phyloP scores from a whole-genome alignment of 2,329 filamentous ascomycete species.

The Sporothrix sp. region DNA sequence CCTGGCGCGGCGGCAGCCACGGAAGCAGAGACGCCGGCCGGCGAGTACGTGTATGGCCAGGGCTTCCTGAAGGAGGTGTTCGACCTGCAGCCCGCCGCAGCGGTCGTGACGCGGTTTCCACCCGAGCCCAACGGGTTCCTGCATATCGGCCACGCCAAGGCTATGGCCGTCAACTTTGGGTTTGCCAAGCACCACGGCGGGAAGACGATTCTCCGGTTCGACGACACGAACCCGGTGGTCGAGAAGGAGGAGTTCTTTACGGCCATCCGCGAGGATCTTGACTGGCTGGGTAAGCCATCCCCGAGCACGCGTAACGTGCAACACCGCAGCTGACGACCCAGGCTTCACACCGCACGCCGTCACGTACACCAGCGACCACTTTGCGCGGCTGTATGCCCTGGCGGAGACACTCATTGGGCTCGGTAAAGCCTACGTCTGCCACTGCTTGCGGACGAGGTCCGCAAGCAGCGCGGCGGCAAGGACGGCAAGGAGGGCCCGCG shows the following conservation, averaged over 20 bases:
- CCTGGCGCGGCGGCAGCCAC: slow-evolving; percentile 15
- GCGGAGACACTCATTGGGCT: slow-evolving; percentile 73
- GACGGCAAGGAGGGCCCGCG: slow-evolving; percentile 52
- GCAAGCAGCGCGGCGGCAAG: slow-evolving; percentile 69
- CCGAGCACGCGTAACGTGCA: background rate
- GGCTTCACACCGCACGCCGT: slow-evolving; percentile 65
- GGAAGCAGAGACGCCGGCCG: slow-evolving; percentile 37
- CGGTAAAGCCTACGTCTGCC: slow-evolving; percentile 73
- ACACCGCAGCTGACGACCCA: no score
- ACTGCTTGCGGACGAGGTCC: slow-evolving; percentile 75
- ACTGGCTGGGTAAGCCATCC: slow-evolving; percentile 53
- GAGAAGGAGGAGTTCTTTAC: slow-evolving; percentile 85
- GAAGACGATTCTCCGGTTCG: slow-evolving; percentile 27
- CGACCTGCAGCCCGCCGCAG: slow-evolving; percentile 52
- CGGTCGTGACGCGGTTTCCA: slow-evolving; percentile 63
- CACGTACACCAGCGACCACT: slow-evolving; percentile 86
- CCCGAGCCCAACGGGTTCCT: slow-evolving; percentile 89
- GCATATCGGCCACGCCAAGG: slow-evolving; percentile 90
- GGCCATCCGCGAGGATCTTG: slow-evolving; percentile 76
- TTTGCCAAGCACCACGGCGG: slow-evolving; percentile 81
- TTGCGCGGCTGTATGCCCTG: slow-evolving; percentile 75
- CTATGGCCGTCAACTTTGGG: slow-evolving; percentile 92
- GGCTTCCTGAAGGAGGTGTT: slow-evolving; percentile 67
- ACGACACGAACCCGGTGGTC: slow-evolving; percentile 91
- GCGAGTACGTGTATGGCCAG: slow-evolving; percentile 66